Percentiles rank a stretch among this genome's conserved stretches.
phyloP scores from a whole-genome alignment of 441 rosid genomes.

The Bocquillonia castaneifolia region DNA sequence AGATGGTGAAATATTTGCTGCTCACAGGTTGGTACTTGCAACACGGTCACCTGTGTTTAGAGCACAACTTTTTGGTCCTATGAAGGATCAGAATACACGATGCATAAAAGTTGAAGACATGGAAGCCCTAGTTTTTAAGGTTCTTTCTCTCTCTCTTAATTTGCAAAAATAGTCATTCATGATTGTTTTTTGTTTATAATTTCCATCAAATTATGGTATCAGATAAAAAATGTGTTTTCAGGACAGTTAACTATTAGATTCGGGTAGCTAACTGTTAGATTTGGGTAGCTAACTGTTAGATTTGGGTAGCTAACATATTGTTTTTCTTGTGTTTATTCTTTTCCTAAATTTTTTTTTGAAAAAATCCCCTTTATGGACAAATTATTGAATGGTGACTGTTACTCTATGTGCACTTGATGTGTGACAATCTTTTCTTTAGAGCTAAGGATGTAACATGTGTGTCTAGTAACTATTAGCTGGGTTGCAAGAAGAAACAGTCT shows the following conservation, averaged over 20 bases:
- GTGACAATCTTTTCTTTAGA: background rate
- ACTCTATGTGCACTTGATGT: background rate
- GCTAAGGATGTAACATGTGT: background rate
- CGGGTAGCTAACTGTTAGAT: background rate
- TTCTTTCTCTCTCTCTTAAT: slow-evolving; percentile 20
- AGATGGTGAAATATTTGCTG: slow-evolving; percentile 67
- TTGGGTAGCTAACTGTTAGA: background rate
- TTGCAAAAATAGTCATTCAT: background rate
- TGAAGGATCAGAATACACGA: slow-evolving; percentile 70
- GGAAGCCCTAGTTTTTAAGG: slow-evolving; percentile 87
- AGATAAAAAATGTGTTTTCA: background rate
- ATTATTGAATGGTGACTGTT: slow-evolving; percentile 5
- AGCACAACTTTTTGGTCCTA: slow-evolving; percentile 97
- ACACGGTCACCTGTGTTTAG: slow-evolving; percentile 94
- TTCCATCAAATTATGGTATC: background rate
- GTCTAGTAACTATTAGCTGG: background rate
- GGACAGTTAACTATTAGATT: background rate
- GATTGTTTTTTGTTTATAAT: background rate
- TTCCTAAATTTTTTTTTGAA: background rate
- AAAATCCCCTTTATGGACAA: background rate
- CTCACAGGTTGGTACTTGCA: slow-evolving; percentile 90
- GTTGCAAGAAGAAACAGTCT: background rate
- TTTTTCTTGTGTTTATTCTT: background rate
- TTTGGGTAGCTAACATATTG: background rate
- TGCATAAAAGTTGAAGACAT: slow-evolving; percentile 75